Percentiles rank a stretch among this genome's conserved stretches.
These are phyloP conservation scores for Millerozyma acaciae DNA, from an alignment of 805 yeast genomes.

Conservation along the genomic window DNA sequence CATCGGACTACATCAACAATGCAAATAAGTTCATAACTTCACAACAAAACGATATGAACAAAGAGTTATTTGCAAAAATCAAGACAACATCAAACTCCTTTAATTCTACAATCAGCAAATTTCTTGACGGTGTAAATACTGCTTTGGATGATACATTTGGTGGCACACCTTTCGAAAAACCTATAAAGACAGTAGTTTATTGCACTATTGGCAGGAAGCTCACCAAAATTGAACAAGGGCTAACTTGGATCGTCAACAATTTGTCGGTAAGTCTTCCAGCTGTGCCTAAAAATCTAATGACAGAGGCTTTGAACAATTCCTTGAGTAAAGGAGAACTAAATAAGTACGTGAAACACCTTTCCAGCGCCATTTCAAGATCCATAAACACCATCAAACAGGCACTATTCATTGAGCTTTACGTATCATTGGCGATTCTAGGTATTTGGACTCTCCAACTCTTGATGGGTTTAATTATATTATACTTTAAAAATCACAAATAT, in stretches of 20 bases:
- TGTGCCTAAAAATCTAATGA: slow-evolving; percentile 21
- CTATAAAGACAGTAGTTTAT: slow-evolving; percentile 64
- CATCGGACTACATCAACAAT: slow-evolving; percentile 9
- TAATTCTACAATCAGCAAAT: slow-evolving; percentile 55
- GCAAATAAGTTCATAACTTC: slow-evolving; percentile 52
- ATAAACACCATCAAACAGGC: slow-evolving; percentile 31
- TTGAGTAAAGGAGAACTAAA: slow-evolving; percentile 2
- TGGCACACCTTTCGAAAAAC: slow-evolving; percentile 59
- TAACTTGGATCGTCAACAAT: slow-evolving; percentile 72
- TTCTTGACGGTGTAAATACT: slow-evolving; percentile 55
- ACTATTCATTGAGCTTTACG: slow-evolving; percentile 42
- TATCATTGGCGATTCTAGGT: slow-evolving; percentile 41
- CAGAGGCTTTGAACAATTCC: slow-evolving; percentile 3
- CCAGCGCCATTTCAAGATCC: slow-evolving; percentile 20
- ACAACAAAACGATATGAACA: slow-evolving; percentile 55
- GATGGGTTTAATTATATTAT: slow-evolving; percentile 27
- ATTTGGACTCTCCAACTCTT: slow-evolving; percentile 48
- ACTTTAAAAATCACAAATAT: neutral
- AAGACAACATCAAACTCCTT: slow-evolving; percentile 52
- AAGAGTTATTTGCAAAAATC: slow-evolving; percentile 64
- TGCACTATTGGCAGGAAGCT: slow-evolving; percentile 80
- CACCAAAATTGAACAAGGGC: slow-evolving; percentile 59
- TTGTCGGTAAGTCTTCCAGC: slow-evolving; percentile 58
- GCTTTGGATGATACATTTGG: slow-evolving; percentile 61
- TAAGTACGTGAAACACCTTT: slow-evolving; percentile 11